Evolutionary conservation across 768 basidiomycete genomes (phyloP).

Genomic region (Amyloporia xantha): DNA sequence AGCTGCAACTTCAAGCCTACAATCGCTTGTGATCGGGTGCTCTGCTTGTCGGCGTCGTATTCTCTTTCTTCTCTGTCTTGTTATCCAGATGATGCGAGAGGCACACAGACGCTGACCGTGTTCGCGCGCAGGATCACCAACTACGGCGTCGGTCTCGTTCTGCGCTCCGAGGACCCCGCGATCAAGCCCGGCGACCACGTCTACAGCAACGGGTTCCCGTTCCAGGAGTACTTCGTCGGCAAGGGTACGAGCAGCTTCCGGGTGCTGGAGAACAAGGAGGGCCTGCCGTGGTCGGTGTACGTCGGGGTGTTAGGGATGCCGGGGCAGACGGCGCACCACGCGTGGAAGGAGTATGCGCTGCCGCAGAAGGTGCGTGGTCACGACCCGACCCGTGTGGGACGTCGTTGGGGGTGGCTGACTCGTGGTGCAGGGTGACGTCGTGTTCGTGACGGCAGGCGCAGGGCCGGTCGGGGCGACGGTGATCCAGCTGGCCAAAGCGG

Average conservation of each 20-base stretch:
- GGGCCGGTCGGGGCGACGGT: conserved; percentile 25
- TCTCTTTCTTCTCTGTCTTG: background rate
- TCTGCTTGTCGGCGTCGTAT: background rate
- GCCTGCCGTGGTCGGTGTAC: conserved; percentile 43
- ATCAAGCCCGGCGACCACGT: conserved; percentile 21
- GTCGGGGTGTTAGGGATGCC: conserved; percentile 45
- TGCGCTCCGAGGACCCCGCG: conserved; percentile 19
- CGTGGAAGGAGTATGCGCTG: conserved; percentile 36
- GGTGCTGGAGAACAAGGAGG: conserved; percentile 34
- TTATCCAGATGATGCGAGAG: background rate
- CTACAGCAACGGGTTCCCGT: too few species aligned
- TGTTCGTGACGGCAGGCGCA: conserved; percentile 41
- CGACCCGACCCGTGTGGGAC: too few species aligned
- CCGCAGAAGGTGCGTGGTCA: conserved; percentile 37
- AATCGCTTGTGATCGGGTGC: background rate
- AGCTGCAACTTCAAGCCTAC: background rate
- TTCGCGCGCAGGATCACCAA: conserved; percentile 18
- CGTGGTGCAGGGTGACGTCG: conserved; percentile 46
- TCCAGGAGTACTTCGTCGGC: conserved; percentile 36
- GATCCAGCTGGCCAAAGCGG: conserved; percentile 36
- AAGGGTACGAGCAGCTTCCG: conserved; percentile 6
- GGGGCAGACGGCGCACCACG: conserved; percentile 28
- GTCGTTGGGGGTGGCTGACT: too few species aligned
- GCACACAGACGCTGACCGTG: too few species aligned
- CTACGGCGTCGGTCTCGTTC: conserved; percentile 20